Base-by-base conservation (phyloP, 768 basidiomycete species). In the Leccinum obscurum region DNA sequence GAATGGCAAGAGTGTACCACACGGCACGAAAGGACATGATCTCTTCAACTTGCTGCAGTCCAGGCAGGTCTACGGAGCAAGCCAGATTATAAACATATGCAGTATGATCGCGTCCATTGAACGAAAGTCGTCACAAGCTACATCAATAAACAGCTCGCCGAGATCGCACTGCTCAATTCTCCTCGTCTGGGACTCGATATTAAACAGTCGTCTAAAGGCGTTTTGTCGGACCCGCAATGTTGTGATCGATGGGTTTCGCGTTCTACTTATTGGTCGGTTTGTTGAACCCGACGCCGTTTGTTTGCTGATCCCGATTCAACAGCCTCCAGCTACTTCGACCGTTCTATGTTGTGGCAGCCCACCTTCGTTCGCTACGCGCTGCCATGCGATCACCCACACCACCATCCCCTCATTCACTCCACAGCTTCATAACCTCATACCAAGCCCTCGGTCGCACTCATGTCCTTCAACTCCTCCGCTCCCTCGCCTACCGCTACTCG, bases 21-120 rank as follows among this genome's bases (percentile, higher is more conserved):
- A 93, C 68, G 90, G 90, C 0, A 87, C 88, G 4, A 94, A 92
- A 72, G 93, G 92, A 2, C 86, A 89, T 63, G 92, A 93, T 66
- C 80, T 94, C 35, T 76, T 95, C 54, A 92, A 94, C 61, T 77
- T 93, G 48, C 74, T 95, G 32, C 89, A 93, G 57, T 78, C 80
- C 6, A 86, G 90, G 85, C 88, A 22, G 90, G 88, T 30, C 74
- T 91, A 46, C 81, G 90, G 50, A 89, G 91, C 65, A 90, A 89
- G 67, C 88, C 89, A 5, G 72, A 82, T n/a, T 92, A 90, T 72
- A 87, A 90, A 64, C 90, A 90, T 1, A 87, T 82, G 5, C 90
- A 90, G 66, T 93, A 94, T 32, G 32, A 32, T 69, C 92, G 91
- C 62, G 73, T 89, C 14, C 91, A 94, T 59, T 93, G 90, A 90